Evolutionary conservation across 257 asterid species (phyloP), one percentile per base, ranked within the genome.

Genomic region (Jacaranda copaia): DNA sequence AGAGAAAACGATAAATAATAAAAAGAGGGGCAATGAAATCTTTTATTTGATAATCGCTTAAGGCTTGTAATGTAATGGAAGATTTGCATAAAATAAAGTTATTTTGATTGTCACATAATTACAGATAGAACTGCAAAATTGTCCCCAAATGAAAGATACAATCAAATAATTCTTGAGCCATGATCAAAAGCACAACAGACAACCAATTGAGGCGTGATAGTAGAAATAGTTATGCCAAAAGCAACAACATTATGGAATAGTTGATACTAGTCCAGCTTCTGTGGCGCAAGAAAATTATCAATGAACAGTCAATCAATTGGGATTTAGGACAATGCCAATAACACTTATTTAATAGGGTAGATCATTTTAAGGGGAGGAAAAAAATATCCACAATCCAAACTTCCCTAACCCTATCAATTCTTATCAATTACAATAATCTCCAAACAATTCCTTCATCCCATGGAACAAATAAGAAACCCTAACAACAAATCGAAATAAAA

Each of bases 1-100:
- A 8, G 69, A 80, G 75, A 65, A 46, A 60, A 70, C 49, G n/a
- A 64, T 62, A 56, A 39, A 68, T 58, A 64, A 74, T 43, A 73
- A 70, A 74, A 53, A 76, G 11, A 0, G 35, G 2, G 32, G 32
- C 32, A 25, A 25, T 9, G 40, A 38, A 62, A 59, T 19, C 64
- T 20, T 72, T 18, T 67, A 66, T 48, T 61, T 42, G 25, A 42
- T 58, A 62, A 25, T 73, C 81, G 68, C 68, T 63, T 12, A 43
- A 65, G 38, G 65, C 32, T 75, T 16, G 63, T 19, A 39, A 15
- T 25, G 15, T 18, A 66, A 42, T 65, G 9, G n/a, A 35, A 42
- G 14, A 10, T 42, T 42, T 12, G 39, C 68, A 55, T 10, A n/a
- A 73, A 25, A 25, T 25, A 25, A 25, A 25, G 32, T 25, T 25